Base-by-base conservation (phyloP, 2,329 filamentous ascomycete species). In the Gaeumannomyces tritici region DNA sequence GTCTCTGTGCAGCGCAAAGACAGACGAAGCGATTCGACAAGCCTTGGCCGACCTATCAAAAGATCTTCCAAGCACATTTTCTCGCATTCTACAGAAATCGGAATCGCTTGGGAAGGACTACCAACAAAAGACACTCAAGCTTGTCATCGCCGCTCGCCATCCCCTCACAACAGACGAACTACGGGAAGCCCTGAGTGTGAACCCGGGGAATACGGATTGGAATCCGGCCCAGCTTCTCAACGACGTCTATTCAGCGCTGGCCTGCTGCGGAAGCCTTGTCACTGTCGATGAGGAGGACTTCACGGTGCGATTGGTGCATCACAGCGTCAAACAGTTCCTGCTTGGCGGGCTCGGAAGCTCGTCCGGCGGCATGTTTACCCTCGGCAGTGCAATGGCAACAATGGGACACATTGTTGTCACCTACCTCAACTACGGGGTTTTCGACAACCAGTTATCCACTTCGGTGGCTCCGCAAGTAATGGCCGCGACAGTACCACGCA, bases 111-210 rank as follows among this genome's bases (percentile, higher is more conserved):
- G 62, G 29, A 61, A 61, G 57, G 35, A 59, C 1, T 71, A 70
- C 21, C 71, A 75, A 58, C 65, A 18, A 5, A 64, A 28, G 3
- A 71, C 70, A 3, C 64, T 79, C 0, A 65, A 75, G 18, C 61
- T 77, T 33, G 29, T 79, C 1, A 60, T 67, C 0, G 68, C 65
- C 0, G 73, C 73, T 13, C 60, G 54, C 1, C 69, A 71, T 9
- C 70, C 73, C 0, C 62, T 79, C 9, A 72, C 70, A 0, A 64
- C 59, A 0, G 67, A 73, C 0, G 72, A 79, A 60, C 66, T 79
- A 58, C 68, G 70, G 24, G 76, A 78, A 68, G 74, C 74, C 6
- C 60, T 77, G 0, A 76, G 75, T 18, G 73, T 79, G 0, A 62
- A 64, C 2, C 70, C 71, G 7, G 73, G 75, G 1, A 64, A 74